Percentiles rank a stretch among this genome's conserved stretches.
phyloP scores from a whole-genome alignment of 306 rosid species.

The Phaseolus lunatus region DNA sequence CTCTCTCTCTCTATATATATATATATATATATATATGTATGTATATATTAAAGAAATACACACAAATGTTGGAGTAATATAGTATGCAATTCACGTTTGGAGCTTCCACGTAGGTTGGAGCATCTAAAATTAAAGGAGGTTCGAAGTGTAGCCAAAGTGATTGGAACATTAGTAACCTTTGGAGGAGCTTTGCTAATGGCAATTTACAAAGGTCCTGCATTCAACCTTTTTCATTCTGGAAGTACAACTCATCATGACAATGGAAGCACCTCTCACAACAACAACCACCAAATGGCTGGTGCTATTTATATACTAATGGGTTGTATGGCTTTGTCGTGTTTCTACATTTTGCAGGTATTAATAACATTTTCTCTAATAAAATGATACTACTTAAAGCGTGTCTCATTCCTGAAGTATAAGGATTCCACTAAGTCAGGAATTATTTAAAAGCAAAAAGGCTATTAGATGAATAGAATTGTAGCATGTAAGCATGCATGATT shows the following conservation, averaged over 20 bases:
- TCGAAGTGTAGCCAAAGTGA: constrained; percentile 63
- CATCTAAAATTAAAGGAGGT: constrained; percentile 53
- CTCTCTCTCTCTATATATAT: no score
- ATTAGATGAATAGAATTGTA: not conserved
- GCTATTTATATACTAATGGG: constrained; percentile 64
- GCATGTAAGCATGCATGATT: not conserved
- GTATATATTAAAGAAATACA: no score
- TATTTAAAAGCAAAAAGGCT: not conserved
- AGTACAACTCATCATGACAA: constrained; percentile 26
- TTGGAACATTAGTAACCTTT: constrained; percentile 73
- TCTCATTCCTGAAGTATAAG: not conserved
- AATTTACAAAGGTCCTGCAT: constrained; percentile 68
- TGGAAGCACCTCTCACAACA: constrained; percentile 28
- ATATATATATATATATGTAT: not conserved
- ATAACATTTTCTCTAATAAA: not conserved
- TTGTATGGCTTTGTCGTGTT: constrained; percentile 67
- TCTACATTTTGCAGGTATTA: constrained; percentile 64
- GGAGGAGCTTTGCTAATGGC: constrained; percentile 80
- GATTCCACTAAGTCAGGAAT: not conserved
- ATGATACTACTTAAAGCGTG: no score
- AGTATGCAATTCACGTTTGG: not conserved
- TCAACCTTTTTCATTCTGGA: constrained; percentile 51
- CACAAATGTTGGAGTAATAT: no score
- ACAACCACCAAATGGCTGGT: constrained; percentile 54
- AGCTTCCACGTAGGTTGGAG: constrained; percentile 50